These are phyloP conservation scores for Phytopythium sindhum DNA, from an alignment of 352 stramenopile species.

Conservation along the genomic window DNA sequence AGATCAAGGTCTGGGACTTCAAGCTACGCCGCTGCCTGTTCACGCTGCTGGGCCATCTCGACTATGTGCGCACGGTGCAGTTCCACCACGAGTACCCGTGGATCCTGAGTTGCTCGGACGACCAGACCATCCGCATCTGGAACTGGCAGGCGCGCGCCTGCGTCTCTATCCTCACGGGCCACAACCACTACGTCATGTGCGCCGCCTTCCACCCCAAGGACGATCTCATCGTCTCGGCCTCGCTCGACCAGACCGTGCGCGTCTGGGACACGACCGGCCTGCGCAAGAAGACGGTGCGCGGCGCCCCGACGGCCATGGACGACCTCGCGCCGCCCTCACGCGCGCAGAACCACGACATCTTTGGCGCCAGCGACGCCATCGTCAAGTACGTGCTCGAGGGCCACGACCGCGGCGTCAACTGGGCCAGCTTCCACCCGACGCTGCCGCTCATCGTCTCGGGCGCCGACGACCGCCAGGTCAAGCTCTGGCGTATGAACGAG, in stretches of 20 bases:
- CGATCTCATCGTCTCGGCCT: slow-evolving; percentile 98
- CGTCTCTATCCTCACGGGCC: slow-evolving; percentile 98
- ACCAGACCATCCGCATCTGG: slow-evolving; percentile 99
- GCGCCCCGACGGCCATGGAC: slow-evolving; percentile 78
- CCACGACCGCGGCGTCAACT: slow-evolving; percentile 99
- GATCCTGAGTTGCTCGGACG: slow-evolving; percentile 97
- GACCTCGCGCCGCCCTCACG: slow-evolving; percentile 34
- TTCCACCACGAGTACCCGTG: slow-evolving; percentile 99
- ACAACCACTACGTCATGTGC: slow-evolving; percentile 99
- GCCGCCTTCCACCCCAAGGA: slow-evolving; percentile 99
- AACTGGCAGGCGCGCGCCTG: slow-evolving; percentile 99
- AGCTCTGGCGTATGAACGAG: slow-evolving; percentile 99
- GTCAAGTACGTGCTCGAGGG: slow-evolving; percentile 99
- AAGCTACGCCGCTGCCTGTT: slow-evolving; percentile 99
- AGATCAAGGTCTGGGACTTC: slow-evolving; percentile 99
- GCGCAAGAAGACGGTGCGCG: slow-evolving; percentile 97
- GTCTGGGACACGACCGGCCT: slow-evolving; percentile 99
- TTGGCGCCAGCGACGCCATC: slow-evolving; percentile 98
- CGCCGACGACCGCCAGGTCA: slow-evolving; percentile 99
- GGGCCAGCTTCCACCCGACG: slow-evolving; percentile 98
- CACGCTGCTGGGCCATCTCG: slow-evolving; percentile 97
- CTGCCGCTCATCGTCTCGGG: slow-evolving; percentile 97
- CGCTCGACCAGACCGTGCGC: slow-evolving; percentile 97
- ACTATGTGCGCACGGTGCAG: slow-evolving; percentile 99
- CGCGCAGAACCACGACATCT: slow-evolving; percentile 88